Evolutionary conservation across 306 rosid genomes (phyloP).

Genomic region (Leucaena leucocephala): DNA sequence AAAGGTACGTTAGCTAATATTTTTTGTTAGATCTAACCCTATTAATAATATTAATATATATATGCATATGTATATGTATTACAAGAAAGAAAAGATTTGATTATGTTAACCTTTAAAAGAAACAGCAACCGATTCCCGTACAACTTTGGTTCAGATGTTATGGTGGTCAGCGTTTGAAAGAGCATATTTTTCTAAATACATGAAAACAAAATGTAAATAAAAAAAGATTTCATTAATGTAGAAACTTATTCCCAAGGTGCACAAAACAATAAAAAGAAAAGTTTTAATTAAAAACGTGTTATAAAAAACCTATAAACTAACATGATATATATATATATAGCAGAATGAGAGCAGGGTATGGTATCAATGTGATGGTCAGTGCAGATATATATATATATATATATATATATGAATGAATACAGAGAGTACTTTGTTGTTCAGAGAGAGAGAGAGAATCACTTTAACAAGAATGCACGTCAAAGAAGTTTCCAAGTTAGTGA

Average conservation of each 20-base stretch:
- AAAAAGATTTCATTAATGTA: background rate
- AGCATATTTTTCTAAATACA: background rate
- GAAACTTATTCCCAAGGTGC: background rate
- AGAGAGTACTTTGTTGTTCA: background rate
- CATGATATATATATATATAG: background rate
- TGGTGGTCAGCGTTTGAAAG: background rate
- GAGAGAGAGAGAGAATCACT: slow-evolving; percentile 9
- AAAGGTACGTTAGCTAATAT: too few relatives aligned
- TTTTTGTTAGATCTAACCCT: too few relatives aligned
- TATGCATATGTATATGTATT: too few relatives aligned
- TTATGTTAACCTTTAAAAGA: too few relatives aligned
- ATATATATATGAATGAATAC: background rate
- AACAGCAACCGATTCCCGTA: too few relatives aligned
- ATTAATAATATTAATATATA: too few relatives aligned
- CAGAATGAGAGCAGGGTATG: background rate
- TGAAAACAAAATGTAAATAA: too few relatives aligned
- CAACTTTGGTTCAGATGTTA: too few relatives aligned
- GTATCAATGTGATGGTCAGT: background rate
- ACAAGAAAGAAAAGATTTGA: too few relatives aligned
- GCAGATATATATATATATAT: background rate
- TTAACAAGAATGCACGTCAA: slow-evolving; percentile 23
- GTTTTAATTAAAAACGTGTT: background rate
- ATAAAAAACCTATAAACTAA: background rate
- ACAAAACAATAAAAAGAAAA: background rate
- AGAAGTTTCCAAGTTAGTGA: slow-evolving; percentile 25